These are phyloP conservation scores for Boletus calvinii DNA, from an alignment of 1,284 basidiomycete genomes.

Conservation along the genomic window DNA sequence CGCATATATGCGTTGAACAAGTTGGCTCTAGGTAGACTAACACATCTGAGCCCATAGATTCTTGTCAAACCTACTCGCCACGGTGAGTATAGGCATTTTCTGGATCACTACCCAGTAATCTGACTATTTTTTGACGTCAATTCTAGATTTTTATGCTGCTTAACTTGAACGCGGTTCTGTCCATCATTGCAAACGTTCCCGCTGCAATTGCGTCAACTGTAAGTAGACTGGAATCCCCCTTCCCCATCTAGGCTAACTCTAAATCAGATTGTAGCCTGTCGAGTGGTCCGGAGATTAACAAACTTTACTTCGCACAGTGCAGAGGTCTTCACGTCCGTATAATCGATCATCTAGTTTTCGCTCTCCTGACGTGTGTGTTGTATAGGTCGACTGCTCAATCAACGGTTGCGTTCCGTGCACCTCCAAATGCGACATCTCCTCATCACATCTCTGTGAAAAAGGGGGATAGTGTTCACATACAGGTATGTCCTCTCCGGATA, in stretches of 20 bases:
- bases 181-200: constrained; percentile 71
- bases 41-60: constrained; percentile 43
- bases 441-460: constrained; percentile 38
- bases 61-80: constrained; percentile 64
- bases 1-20: constrained; percentile 7
- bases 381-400: constrained; percentile 36
- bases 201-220: constrained; percentile 68
- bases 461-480: constrained; percentile 47
- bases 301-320: constrained; percentile 53
- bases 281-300: constrained; percentile 63
- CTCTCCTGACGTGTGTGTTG: constrained; percentile 1
- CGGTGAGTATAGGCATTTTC: constrained; percentile 38
- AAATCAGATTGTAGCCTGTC: constrained; percentile 65
- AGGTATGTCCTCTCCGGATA: constrained; percentile 37
- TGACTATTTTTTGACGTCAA: background rate
- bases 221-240: constrained; percentile 17
- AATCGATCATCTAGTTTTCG: constrained; percentile 1
- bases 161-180: constrained; percentile 72
- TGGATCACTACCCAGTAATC: background rate
- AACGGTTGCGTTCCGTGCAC: constrained; percentile 40
- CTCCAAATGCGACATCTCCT: constrained; percentile 28
- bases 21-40: constrained; percentile 1
- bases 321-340: constrained; percentile 55
- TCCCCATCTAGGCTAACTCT: background rate
- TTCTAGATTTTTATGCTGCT: constrained; percentile 65